These are phyloP conservation scores for Pseudohalonectria lignicola DNA, from an alignment of 2,329 filamentous ascomycete species.

Conservation along the genomic window DNA sequence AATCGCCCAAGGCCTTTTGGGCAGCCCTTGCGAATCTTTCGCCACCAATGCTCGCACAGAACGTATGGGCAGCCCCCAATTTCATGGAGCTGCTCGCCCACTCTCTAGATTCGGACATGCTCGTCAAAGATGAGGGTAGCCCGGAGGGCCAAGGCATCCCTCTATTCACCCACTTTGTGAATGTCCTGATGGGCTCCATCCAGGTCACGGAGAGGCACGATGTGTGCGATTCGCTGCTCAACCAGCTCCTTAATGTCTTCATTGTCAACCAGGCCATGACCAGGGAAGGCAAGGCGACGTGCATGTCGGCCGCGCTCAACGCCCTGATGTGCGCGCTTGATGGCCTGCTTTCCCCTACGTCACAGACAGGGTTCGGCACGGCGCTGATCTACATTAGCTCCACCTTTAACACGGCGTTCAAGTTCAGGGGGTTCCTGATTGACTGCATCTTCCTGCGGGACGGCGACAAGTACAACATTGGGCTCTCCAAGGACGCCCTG, in stretches of 20 bases:
- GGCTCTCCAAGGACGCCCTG: slow-evolving; percentile 44
- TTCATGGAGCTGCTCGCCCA: slow-evolving; percentile 51
- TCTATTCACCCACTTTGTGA: slow-evolving; percentile 67
- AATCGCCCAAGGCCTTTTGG: slow-evolving; percentile 76
- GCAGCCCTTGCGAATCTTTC: slow-evolving; percentile 74
- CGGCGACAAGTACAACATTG: slow-evolving; percentile 33
- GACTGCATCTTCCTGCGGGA: slow-evolving; percentile 36
- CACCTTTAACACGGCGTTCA: slow-evolving; percentile 53
- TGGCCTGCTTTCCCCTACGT: slow-evolving; percentile 33
- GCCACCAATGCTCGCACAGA: slow-evolving; percentile 70
- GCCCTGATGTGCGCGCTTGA: slow-evolving; percentile 45
- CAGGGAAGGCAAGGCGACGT: slow-evolving; percentile 46
- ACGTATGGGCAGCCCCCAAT: slow-evolving; percentile 64
- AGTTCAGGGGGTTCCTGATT: slow-evolving; percentile 50
- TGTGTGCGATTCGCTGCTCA: slow-evolving; percentile 67
- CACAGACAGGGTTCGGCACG: slow-evolving; percentile 24
- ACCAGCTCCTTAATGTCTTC: slow-evolving; percentile 60
- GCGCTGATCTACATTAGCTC: slow-evolving; percentile 48
- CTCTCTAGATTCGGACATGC: slow-evolving; percentile 42
- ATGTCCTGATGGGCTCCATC: slow-evolving; percentile 67
- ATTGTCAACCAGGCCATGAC: slow-evolving; percentile 43
- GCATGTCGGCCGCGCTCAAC: slow-evolving; percentile 53
- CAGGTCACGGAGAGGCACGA: slow-evolving; percentile 65
- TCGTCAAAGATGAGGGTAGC: slow-evolving; percentile 40
- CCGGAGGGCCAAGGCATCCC: slow-evolving; percentile 42